Evolutionary conservation across 2,329 filamentous ascomycete species (phyloP).

Genomic region (Aspergillus phoenicis): DNA sequence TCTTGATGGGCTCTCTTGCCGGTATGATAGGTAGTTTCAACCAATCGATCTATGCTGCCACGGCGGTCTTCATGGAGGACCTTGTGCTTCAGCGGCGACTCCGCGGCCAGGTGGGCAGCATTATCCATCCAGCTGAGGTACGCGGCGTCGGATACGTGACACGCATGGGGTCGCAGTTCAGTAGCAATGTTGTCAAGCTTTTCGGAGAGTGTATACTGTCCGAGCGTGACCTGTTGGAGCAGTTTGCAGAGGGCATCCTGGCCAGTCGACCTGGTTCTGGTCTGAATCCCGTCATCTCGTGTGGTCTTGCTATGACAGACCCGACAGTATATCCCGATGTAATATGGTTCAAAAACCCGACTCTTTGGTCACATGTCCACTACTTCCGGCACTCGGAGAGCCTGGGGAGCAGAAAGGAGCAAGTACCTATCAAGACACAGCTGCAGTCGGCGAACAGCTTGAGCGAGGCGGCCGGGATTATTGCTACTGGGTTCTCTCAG

Average conservation of each 20-base stretch:
- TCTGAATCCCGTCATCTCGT: constrained; percentile 18
- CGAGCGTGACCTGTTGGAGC: constrained; percentile 55
- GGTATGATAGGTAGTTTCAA: constrained; percentile 14
- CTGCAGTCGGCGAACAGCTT: background rate
- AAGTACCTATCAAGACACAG: background rate
- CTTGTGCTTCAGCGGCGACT: constrained; percentile 18
- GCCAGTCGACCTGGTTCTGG: constrained; percentile 40
- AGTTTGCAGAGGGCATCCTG: constrained; percentile 56
- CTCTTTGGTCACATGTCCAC: constrained; percentile 42
- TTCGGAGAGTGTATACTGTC: constrained; percentile 38
- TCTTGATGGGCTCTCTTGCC: constrained; percentile 21
- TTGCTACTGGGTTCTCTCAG: constrained; percentile 8
- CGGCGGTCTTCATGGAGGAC: constrained; percentile 17
- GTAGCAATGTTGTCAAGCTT: background rate
- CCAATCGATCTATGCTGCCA: constrained; percentile 24
- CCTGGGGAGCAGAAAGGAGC: background rate
- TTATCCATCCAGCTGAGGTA: constrained; percentile 16
- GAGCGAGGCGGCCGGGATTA: constrained; percentile 1
- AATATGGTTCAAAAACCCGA: constrained; percentile 48
- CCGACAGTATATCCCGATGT: constrained; percentile 9
- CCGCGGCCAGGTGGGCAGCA: constrained; percentile 13
- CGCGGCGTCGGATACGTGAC: constrained; percentile 12
- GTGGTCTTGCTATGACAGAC: constrained; percentile 20
- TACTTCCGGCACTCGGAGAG: background rate
- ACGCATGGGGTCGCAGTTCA: constrained; percentile 3